Evolutionary conservation across 768 basidiomycete genomes (phyloP).

Genomic region (Lactarius sanguifluus): DNA sequence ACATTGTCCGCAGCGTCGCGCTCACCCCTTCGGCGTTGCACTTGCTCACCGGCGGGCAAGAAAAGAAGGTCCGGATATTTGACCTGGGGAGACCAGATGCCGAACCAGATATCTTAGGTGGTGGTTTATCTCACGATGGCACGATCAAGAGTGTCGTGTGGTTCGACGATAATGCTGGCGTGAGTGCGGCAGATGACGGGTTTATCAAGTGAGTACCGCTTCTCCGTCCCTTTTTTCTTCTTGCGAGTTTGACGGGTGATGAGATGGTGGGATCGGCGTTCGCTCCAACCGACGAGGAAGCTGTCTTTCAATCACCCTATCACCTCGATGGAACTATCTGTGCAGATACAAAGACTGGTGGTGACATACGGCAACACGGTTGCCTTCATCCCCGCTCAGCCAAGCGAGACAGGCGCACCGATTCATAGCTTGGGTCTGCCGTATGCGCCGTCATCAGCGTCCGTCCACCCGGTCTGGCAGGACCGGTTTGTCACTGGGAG

Average conservation of each 20-base stretch:
- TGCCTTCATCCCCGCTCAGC: conserved; percentile 80
- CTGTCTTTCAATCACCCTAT: conserved; percentile 77
- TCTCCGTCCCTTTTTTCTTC: not conserved
- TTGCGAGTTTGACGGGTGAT: conserved; percentile 2
- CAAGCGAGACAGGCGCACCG: conserved; percentile 48
- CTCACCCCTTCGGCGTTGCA: conserved; percentile 68
- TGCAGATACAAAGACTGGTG: conserved; percentile 76
- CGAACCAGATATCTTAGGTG: conserved; percentile 74
- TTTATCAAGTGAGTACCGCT: conserved; percentile 66
- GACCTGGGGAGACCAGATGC: conserved; percentile 85
- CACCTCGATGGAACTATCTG: conserved; percentile 91
- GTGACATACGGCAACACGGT: conserved; percentile 92
- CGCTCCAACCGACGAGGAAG: conserved; percentile 65
- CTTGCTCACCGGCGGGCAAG: conserved; percentile 90
- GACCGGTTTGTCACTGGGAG: conserved; percentile 94
- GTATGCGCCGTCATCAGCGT: conserved; percentile 91
- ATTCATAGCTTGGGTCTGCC: conserved; percentile 77
- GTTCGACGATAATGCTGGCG: conserved; percentile 84
- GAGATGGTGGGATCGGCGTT: conserved; percentile 97
- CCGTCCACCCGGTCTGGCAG: conserved; percentile 85
- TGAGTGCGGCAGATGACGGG: conserved; percentile 92
- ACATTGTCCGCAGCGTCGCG: conserved; percentile 96
- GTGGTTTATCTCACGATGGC: conserved; percentile 74
- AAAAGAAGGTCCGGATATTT: conserved; percentile 96
- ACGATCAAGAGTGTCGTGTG: conserved; percentile 92